Evolutionary conservation across 2,329 filamentous ascomycete species (phyloP).

Genomic region (Pseudogymnoascus verrucosus): DNA sequence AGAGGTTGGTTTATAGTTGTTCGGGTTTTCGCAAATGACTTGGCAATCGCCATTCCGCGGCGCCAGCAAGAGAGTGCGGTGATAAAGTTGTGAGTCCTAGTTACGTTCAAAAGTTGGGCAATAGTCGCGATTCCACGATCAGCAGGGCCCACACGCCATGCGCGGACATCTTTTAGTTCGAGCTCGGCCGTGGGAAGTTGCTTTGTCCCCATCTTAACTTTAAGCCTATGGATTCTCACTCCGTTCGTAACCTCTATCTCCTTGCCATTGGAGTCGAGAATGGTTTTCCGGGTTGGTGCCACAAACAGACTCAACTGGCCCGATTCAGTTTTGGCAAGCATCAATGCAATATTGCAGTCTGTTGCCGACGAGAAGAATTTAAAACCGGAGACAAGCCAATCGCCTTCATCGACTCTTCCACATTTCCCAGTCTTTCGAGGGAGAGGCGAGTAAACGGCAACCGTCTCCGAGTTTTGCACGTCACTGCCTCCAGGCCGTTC

Average conservation of each 20-base stretch:
- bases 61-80: conserved; percentile 32
- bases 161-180: conserved; percentile 11
- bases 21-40: conserved; percentile 33
- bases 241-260: conserved; percentile 12
- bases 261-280: conserved; percentile 7
- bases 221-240: conserved; percentile 12
- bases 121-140: conserved; percentile 12
- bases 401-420: conserved; percentile 12
- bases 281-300: conserved; percentile 9
- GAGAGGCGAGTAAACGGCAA: conserved; percentile 27
- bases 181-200: conserved; percentile 14
- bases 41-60: conserved; percentile 32
- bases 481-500: conserved; percentile 45
- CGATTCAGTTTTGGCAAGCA: conserved; percentile 12
- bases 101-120: conserved; percentile 11
- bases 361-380: conserved; percentile 13
- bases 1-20: conserved; percentile 30
- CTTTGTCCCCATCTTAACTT: conserved; percentile 13
- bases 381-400: conserved; percentile 12
- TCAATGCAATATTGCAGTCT: conserved; percentile 11
- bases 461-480: conserved; percentile 43
- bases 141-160: conserved; percentile 7
- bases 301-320: conserved; percentile 11
- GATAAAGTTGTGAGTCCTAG: conserved; percentile 34
- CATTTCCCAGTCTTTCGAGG: conserved; percentile 8